Percentiles rank a stretch among this genome's conserved stretches.
These are phyloP conservation scores for Jatropha curcas DNA, from an alignment of 345 rosid genomes.

Conservation along the genomic window DNA sequence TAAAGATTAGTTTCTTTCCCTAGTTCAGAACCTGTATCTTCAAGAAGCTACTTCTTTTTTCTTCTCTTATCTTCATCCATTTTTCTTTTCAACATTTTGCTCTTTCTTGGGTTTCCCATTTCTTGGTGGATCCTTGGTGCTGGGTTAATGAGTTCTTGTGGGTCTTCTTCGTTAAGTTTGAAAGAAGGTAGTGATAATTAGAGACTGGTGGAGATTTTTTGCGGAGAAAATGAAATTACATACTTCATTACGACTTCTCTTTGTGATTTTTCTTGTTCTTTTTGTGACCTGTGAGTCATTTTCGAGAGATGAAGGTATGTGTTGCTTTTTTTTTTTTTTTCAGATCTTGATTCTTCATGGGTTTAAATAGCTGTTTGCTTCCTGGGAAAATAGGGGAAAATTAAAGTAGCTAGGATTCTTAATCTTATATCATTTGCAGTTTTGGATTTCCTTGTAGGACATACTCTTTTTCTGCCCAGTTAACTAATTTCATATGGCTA, in stretches of 20 bases:
- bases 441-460: not conserved
- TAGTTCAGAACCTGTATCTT: slow-evolving; percentile 20
- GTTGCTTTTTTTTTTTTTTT: slow-evolving; percentile 15
- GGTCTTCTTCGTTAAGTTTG: slow-evolving; percentile 17
- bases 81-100: slow-evolving; percentile 7
- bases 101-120: slow-evolving; percentile 8
- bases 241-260: slow-evolving; percentile 39
- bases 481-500: not conserved
- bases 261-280: slow-evolving; percentile 45
- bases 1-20: slow-evolving; percentile 9
- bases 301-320: slow-evolving; percentile 66
- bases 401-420: slow-evolving; percentile 11
- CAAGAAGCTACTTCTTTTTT: slow-evolving; percentile 23
- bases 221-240: slow-evolving; percentile 42
- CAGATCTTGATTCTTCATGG: slow-evolving; percentile 55
- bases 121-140: not conserved
- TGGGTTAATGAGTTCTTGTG: slow-evolving; percentile 36
- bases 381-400: slow-evolving; percentile 24
- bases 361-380: slow-evolving; percentile 22
- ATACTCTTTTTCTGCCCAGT: not conserved
- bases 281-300: slow-evolving; percentile 51
- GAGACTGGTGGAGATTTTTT: slow-evolving; percentile 26
- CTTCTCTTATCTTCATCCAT: not conserved
- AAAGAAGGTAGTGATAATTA: slow-evolving; percentile 20
- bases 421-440: not conserved